Percentiles rank a stretch among this genome's conserved stretches.
These are phyloP conservation scores for Mytilinidion resinicola DNA, from an alignment of 495 filamentous ascomycete species.

Conservation along the genomic window DNA sequence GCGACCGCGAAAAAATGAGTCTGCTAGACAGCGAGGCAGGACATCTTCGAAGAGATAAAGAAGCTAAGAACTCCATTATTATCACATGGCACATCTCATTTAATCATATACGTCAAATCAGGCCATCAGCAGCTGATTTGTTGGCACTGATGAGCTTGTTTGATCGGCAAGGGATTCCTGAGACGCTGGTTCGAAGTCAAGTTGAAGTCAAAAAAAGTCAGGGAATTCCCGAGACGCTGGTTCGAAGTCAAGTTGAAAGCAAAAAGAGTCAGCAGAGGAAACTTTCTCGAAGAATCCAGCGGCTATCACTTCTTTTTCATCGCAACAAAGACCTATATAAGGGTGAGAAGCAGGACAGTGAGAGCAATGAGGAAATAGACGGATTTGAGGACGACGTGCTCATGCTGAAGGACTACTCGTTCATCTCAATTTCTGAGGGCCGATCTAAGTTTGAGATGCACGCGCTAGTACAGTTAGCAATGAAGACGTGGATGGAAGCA, in stretches of 20 bases:
- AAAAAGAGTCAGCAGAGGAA: too few relatives aligned
- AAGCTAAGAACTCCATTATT: constrained; percentile 3
- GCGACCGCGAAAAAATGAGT: background rate
- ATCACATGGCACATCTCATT: constrained; percentile 2
- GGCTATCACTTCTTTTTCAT: too few relatives aligned
- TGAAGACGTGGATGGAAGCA: constrained; percentile 3
- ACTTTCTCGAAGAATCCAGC: too few relatives aligned
- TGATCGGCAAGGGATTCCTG: constrained; percentile 10
- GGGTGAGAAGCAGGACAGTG: too few relatives aligned
- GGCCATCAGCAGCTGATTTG: constrained; percentile 3
- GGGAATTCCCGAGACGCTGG: constrained; percentile 5
- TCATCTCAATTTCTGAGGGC: background rate
- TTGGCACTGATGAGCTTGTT: constrained; percentile 6
- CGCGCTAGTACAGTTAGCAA: constrained; percentile 9
- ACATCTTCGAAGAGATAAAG: constrained; percentile 3
- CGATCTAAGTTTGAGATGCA: constrained; percentile 10
- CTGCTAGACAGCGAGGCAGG: constrained; percentile 1
- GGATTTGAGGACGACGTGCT: constrained; percentile 8
- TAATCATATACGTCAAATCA: constrained; percentile 4
- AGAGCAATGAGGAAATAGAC: too few relatives aligned
- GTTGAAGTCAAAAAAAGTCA: too few relatives aligned
- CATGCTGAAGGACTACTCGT: background rate
- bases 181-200: background rate
- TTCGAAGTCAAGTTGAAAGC: background rate
- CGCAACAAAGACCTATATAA: too few relatives aligned